Evolutionary conservation across 176 grass and related monocot genomes (phyloP), one percentile per base, ranked within the genome.

Genomic region (Zoysia japonica): DNA sequence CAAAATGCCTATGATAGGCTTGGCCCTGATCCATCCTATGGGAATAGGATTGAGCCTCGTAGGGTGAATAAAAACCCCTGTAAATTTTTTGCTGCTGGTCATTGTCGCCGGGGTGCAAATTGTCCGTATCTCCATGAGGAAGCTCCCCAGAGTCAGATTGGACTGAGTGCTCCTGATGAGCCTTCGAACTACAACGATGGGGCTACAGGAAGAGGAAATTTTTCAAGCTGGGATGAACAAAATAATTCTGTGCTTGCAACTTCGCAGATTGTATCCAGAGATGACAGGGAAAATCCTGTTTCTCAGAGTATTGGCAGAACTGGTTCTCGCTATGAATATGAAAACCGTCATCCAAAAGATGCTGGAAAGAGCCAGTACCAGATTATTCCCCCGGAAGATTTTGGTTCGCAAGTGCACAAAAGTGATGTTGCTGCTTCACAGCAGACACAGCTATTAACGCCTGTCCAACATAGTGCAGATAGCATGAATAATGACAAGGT

Each of bases 81-180:
- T 67, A 99, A 91, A 76, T 99, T 89, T 89, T 99, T 99, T 82
- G 85, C 89, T 85, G 80, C 93, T 37, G 92, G 96, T 64, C 70
- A 80, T 46, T 99, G 96, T 39, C 84, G 80, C 20, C 88, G 88
- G 84, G 96, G 90, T 67, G 68, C 89, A 71, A 78, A 43, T 53
- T 99, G 96, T 84, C 84, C 86, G 48, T 99, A 93, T 82, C 88
- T 88, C 51, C 96, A 99, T 47, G 91, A 93, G 40, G 92, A 78
- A 55, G 69, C 60, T 62, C 68, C 84, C 38, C 74, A 85, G 48
- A 86, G 74, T 71, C 84, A 84, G 68, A 65, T 78, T 43, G 86
- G 72, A 76, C 35, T 76, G 52, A 61, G 61, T 75, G 44, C 76
- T 84, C 37, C 47, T 83, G 91, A 82, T 85, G 79, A 87, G 42